phyloP scores from a whole-genome alignment of 2,329 filamentous ascomycete genomes.

The Lizonia empirigonia region DNA sequence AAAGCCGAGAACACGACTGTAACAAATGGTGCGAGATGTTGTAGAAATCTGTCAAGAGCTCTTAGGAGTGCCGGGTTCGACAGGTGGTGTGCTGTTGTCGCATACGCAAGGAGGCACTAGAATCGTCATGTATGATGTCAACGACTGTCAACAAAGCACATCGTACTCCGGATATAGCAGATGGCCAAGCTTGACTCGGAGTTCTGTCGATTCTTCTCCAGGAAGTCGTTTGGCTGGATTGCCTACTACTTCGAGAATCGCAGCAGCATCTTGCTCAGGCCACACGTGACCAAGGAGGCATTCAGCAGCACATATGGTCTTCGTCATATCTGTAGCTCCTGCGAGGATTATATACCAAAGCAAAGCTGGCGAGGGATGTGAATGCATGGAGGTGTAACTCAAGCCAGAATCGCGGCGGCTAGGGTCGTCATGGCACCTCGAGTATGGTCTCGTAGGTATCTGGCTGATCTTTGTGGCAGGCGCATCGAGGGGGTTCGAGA shows the following conservation, averaged over 20 bases:
- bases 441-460: conserved; percentile 8
- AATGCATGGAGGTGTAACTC: background rate
- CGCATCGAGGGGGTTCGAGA: background rate
- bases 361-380: background rate
- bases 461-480: conserved; percentile 2
- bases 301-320: conserved; percentile 17
- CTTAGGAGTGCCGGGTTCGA: too few species aligned
- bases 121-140: conserved; percentile 8
- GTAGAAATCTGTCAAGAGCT: background rate
- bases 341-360: conserved; percentile 27
- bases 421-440: background rate
- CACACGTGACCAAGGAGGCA: conserved; percentile 16
- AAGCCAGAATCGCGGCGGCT: conserved; percentile 17
- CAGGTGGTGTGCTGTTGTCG: background rate
- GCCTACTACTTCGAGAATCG: conserved; percentile 24
- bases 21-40: background rate
- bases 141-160: background rate
- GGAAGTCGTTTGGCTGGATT: conserved; percentile 19
- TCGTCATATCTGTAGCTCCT: conserved; percentile 17
- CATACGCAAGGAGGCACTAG: background rate
- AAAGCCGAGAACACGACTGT: background rate
- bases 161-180: conserved; percentile 20
- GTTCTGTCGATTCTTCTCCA: conserved; percentile 13
- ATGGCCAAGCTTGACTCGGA: conserved; percentile 17
- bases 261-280: conserved; percentile 18